phyloP scores from a whole-genome alignment of 192 early-diverging fungal species.

The Podila verticillata region DNA sequence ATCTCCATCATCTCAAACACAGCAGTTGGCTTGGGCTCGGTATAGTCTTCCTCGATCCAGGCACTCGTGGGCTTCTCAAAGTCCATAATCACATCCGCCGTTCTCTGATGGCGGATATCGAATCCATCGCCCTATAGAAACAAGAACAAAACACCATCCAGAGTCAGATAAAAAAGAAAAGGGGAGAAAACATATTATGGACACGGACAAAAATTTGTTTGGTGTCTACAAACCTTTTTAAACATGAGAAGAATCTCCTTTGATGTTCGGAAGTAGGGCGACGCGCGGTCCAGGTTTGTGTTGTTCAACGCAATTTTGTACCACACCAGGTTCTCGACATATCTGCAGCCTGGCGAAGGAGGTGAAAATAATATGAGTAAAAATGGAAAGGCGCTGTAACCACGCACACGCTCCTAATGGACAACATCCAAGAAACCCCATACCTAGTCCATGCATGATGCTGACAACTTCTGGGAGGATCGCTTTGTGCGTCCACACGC shows the following conservation, averaged over 20 bases:
- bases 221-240: slow-evolving; percentile 50
- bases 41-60: slow-evolving; percentile 64
- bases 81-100: slow-evolving; percentile 70
- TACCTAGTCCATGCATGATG: slow-evolving; percentile 63
- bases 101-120: slow-evolving; percentile 66
- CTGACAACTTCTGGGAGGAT: slow-evolving; percentile 62
- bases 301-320: slow-evolving; percentile 65
- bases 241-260: slow-evolving; percentile 70
- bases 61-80: slow-evolving; percentile 57
- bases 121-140: slow-evolving; percentile 58
- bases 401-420: too few relatives aligned
- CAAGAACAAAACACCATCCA: neutral
- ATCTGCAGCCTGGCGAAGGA: slow-evolving; percentile 54
- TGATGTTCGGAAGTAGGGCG: slow-evolving; percentile 59
- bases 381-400: neutral
- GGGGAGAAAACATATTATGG: too few relatives aligned
- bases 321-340: slow-evolving; percentile 71
- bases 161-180: neutral
- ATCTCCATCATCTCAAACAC: slow-evolving; percentile 70
- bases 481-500: slow-evolving; percentile 68
- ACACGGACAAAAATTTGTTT: neutral
- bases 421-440: neutral
- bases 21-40: slow-evolving; percentile 60
- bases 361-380: neutral
- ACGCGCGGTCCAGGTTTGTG: slow-evolving; percentile 48